Evolutionary conservation across 2,329 filamentous ascomycete genomes (phyloP), one percentile per base, ranked within the genome.

Genomic region (Trichophyton schoenleinii): DNA sequence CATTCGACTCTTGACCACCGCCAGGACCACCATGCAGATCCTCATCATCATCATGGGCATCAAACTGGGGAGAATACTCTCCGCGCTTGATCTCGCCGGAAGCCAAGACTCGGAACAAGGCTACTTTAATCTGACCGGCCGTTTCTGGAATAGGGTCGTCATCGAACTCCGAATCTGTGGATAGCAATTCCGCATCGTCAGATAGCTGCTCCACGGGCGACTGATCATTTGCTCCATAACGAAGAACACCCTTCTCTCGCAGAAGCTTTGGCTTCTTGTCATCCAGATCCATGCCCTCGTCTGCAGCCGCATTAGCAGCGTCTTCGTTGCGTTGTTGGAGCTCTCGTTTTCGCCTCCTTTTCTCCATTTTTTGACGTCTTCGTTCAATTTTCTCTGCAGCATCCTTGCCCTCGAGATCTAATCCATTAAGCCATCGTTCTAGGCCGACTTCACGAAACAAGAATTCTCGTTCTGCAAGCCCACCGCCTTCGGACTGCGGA

Each of bases 41-140:
- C 61, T 96, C 91, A 64, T 96, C 91, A 65, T 96, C 92, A 69
- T 97, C 94, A 68, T 97, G 90, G 2, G 92, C 92, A 72, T 96
- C 91, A 66, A 97, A 97, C 70, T 97, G 94, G 11, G 94, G 94
- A 1, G 91, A 96, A 74, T 97, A 99, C 75, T 99, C 94, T 65
- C 94, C 94, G 71, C 91, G 89, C 77, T 96, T 97, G 71, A 99
- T 95, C 73, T 97, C 94, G 13, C 94, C 94, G 5, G 91, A 96
- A 1, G 94, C 94, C 53, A 97, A 80, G 7, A 99, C 94, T 31
- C 94, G 86, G 75, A 96, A 97, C 77, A 99, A 85, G 64, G 92
- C 91, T 18, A 99, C 91, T 76, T 97, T 97, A 78, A 99, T 99
- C 76, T 99, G 94, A 8, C 94, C 94, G 3, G 94, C 88, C 9